phyloP scores from a whole-genome alignment of 2,329 filamentous ascomycete genomes.

The Paraphaeosphaeria sporulosa region DNA sequence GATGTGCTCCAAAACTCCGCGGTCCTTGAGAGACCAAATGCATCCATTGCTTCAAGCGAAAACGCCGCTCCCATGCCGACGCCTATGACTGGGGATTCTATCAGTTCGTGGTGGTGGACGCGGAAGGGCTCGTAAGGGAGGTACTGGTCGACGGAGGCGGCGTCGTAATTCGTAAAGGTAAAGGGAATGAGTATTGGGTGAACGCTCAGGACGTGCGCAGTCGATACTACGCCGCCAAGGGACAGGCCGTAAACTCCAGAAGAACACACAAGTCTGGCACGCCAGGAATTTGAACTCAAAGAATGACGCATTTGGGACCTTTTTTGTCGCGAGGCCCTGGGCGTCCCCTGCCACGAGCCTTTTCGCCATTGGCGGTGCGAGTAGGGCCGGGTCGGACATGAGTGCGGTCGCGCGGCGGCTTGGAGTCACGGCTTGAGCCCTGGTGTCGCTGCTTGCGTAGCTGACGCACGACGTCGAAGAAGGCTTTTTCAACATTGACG shows the following conservation, averaged over 20 bases:
- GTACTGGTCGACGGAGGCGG: conserved; percentile 19
- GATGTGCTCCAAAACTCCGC: conserved; percentile 41
- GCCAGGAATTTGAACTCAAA: conserved; percentile 27
- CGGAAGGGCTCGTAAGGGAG: conserved; percentile 30
- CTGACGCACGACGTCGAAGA: conserved; percentile 95
- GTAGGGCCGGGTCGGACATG: conserved; percentile 7
- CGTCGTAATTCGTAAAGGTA: conserved; percentile 39
- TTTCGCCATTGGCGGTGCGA: conserved; percentile 5
- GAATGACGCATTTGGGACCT: conserved; percentile 46
- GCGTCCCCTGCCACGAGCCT: conserved; percentile 13
- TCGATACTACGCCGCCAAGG: conserved; percentile 8
- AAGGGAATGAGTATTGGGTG: conserved; percentile 20
- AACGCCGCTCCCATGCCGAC: conserved; percentile 49
- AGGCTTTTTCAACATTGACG: conserved; percentile 97
- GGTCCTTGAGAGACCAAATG: conserved; percentile 43
- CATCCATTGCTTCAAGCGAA: conserved; percentile 32
- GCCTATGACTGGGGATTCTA: conserved; percentile 41
- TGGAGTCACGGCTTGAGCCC: conserved; percentile 26
- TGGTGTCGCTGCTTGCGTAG: conserved; percentile 80
- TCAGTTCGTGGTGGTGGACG: conserved; percentile 32
- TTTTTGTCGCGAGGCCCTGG: conserved; percentile 31
- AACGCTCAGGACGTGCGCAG: conserved; percentile 30
- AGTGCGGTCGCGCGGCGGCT: conserved; percentile 13
- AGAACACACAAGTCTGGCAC: conserved; percentile 5
- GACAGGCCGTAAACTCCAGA: conserved; percentile 11